Conservation (phyloP, 2,329 filamentous ascomycete genomes). For the Colletotrichum destructivum region DNA sequence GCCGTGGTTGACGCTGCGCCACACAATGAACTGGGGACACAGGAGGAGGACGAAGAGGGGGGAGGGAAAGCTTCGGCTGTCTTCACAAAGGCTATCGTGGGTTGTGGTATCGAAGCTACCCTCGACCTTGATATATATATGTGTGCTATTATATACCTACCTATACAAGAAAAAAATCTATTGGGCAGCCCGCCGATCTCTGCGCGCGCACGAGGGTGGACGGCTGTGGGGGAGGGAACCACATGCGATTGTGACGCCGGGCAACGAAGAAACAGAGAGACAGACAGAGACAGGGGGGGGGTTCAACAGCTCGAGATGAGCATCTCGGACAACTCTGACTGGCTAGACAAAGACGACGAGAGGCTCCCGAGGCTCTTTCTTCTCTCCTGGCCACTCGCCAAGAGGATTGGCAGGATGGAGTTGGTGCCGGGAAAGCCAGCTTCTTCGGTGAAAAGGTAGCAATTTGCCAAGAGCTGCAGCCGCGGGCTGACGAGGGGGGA, state of each 20-base stretch:
- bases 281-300: neutral
- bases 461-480: conserved; percentile 32
- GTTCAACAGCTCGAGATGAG: conserved; percentile 7
- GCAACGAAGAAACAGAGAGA: neutral
- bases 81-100: neutral
- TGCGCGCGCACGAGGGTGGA: neutral
- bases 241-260: conserved; percentile 14
- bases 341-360: conserved; percentile 20
- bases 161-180: neutral
- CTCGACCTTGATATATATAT: conserved; percentile 20
- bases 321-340: conserved; percentile 17
- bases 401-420: conserved; percentile 20
- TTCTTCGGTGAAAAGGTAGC: conserved; percentile 38
- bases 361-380: neutral
- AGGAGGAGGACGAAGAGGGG: neutral
- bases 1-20: conserved; percentile 18
- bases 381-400: conserved; percentile 16
- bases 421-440: conserved; percentile 31
- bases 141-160: neutral
- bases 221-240: conserved; percentile 1
- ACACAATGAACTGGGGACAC: neutral
- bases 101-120: neutral
- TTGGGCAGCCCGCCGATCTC: conserved; percentile 5
- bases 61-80: conserved; percentile 6
- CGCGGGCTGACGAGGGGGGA: conserved; percentile 21